Conservation (phyloP, 176 grass and related monocot species). For the Oryza australiensis region DNA sequence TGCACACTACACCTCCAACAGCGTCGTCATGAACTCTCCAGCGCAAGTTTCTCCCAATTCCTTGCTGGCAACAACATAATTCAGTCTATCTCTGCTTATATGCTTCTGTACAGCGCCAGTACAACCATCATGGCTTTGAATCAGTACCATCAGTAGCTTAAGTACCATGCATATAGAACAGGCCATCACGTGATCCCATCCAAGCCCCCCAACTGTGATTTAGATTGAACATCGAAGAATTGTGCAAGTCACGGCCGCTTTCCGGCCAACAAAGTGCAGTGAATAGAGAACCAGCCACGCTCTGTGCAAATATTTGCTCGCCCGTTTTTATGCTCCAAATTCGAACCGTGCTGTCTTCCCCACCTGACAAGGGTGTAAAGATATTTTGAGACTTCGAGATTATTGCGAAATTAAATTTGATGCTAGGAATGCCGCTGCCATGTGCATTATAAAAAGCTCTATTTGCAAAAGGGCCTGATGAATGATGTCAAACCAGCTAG, state of each 20-base stretch:
- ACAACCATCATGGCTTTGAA: not conserved
- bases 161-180: conserved; percentile 80
- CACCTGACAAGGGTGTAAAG: conserved; percentile 50
- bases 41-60: not conserved
- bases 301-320: conserved; percentile 75
- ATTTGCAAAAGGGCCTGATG: not conserved
- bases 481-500: not conserved
- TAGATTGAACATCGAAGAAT: conserved; percentile 39
- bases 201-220: conserved; percentile 78
- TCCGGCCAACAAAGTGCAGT: conserved; percentile 69
- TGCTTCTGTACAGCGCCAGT: conserved; percentile 4
- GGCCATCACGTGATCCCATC: conserved; percentile 73
- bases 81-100: not conserved
- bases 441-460: not conserved
- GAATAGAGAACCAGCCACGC: conserved; percentile 32
- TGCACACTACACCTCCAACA: not conserved
- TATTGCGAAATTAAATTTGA: conserved; percentile 18
- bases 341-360: conserved; percentile 66
- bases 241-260: conserved; percentile 25
- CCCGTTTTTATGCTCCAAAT: conserved; percentile 86
- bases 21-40: not conserved
- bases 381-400: conserved; percentile 21
- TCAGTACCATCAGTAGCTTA: conserved; percentile 26
- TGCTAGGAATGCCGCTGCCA: not conserved
- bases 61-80: not conserved